Evolutionary conservation across 106 monocot species (phyloP), one percentile per base, ranked within the genome.

Genomic region (Vanilla planifolia): DNA sequence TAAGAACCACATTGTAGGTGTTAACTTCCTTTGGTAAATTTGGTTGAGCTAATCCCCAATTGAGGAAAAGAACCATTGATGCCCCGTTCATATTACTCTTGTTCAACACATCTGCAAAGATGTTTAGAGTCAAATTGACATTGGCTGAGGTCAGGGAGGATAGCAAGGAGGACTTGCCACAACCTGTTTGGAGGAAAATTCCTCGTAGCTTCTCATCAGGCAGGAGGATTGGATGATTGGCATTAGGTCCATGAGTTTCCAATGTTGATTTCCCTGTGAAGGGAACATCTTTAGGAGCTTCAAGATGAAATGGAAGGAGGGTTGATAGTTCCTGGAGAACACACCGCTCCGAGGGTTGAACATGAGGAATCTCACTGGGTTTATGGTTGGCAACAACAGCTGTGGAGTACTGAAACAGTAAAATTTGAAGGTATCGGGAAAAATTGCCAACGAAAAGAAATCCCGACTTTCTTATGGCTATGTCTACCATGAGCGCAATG

Each of bases 11-110:
- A 62, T 88, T 81, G 55, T 75, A 91, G 11, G 67, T n/a, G n/a
- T n/a, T n/a, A 11, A 77, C 59, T 6, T 55, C 35, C 30, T 68
- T 63, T 8, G 61, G 23, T 35, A 87, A 4, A 4, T 67, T 61
- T 6, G 71, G 74, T 35, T 85, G 84, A 29, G 56, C 36, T 44
- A 88, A 55, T 1, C 84, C 86, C 96, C 96, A 98, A 68, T 85
- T 70, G 21, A 91, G 92, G 83, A 98, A 91, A 15, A 72, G 65
- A 8, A 91, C 79, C 74, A 87, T 88, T 1, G 81, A 67, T n/a
- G n/a, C n/a, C n/a, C n/a, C 96, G 13, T 77, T 60, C 21, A 91
- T 55, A 25, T 74, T 72, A 21, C 91, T 91, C 43, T 65, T 71
- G 63, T 73, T 77, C 33, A 98, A 55, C 19, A 91, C 96, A 29